Evolutionary conservation across 352 stramenopile genomes (phyloP).

Genomic region (Plasmopara halstedii): DNA sequence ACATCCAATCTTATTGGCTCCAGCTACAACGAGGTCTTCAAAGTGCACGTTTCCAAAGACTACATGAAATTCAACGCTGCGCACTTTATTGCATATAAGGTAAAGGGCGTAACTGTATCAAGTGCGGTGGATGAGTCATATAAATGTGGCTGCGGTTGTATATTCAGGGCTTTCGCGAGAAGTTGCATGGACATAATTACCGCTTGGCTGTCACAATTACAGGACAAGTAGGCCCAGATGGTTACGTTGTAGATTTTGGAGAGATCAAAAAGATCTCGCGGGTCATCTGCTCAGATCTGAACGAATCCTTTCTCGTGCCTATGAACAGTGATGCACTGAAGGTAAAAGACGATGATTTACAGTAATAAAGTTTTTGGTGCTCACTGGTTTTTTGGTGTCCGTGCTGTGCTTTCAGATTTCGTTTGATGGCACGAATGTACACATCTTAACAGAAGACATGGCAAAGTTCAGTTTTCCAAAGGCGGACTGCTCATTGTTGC

Average conservation of each 20-base stretch:
- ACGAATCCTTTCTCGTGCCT: constrained; percentile 96
- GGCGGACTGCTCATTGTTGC: constrained; percentile 92
- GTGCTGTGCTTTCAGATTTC: constrained; percentile 46
- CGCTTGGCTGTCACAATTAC: constrained; percentile 88
- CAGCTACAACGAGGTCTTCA: constrained; percentile 71
- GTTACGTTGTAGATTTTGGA: constrained; percentile 97
- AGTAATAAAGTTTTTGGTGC: too few relatives aligned
- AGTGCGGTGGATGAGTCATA: neutral
- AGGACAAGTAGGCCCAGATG: constrained; percentile 83
- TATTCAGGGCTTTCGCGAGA: constrained; percentile 90
- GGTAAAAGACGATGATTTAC: constrained; percentile 14
- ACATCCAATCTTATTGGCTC: constrained; percentile 19
- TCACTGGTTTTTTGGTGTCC: neutral
- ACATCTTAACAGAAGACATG: constrained; percentile 92
- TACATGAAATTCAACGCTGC: constrained; percentile 90
- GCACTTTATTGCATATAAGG: constrained; percentile 88
- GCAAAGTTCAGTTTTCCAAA: constrained; percentile 93
- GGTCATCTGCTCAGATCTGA: constrained; percentile 93
- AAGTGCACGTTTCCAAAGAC: constrained; percentile 84
- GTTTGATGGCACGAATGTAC: constrained; percentile 81
- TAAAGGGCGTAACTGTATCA: constrained; percentile 3
- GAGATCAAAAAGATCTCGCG: constrained; percentile 95
- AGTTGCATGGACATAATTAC: constrained; percentile 98
- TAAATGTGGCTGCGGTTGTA: constrained; percentile 1
- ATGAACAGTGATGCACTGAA: constrained; percentile 92